A percentile compares a stretch with the other conserved stretches of the same genome.
Conservation (phyloP, 495 filamentous ascomycete genomes). For the Talaromyces thailandensis region DNA sequence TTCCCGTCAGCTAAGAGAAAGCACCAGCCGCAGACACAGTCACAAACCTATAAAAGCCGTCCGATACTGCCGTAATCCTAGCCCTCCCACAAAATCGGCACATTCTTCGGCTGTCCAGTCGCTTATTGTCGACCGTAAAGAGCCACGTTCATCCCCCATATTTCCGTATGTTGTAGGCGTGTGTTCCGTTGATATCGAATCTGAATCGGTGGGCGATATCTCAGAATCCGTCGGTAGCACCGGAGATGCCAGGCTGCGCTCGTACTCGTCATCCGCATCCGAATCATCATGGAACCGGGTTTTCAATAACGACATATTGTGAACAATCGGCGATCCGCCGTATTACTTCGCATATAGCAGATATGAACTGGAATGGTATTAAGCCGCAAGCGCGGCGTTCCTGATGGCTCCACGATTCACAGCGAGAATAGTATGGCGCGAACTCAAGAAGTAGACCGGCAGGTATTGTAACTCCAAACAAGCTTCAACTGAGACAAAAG, state of each 20-base stretch:
- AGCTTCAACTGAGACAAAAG: not conserved
- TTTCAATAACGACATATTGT: conserved; percentile 6
- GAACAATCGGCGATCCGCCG: conserved; percentile 4
- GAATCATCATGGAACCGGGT: conserved; percentile 67
- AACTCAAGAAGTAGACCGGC: not conserved
- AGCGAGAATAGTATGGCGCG: not conserved
- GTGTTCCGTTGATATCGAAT: conserved; percentile 71
- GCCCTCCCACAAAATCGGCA: conserved; percentile 69
- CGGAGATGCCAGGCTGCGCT: conserved; percentile 70
- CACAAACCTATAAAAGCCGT: conserved; percentile 68
- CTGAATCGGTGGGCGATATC: conserved; percentile 70
- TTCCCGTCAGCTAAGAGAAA: conserved; percentile 8
- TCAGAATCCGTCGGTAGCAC: conserved; percentile 67
- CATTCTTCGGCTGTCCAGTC: conserved; percentile 88
- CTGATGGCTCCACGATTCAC: not conserved
- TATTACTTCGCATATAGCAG: conserved; percentile 13
- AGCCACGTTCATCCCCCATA: conserved; percentile 53
- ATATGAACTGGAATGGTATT: not conserved
- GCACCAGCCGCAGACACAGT: conserved; percentile 12
- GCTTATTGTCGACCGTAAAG: conserved; percentile 70
- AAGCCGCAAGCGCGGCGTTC: conserved; percentile 1
- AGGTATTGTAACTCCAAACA: not conserved
- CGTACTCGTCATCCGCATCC: conserved; percentile 92
- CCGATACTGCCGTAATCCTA: conserved; percentile 78
- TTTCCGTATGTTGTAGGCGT: conserved; percentile 81